Base-by-base conservation (phyloP, 805 yeast genomes). In the Pichia deserticola region DNA sequence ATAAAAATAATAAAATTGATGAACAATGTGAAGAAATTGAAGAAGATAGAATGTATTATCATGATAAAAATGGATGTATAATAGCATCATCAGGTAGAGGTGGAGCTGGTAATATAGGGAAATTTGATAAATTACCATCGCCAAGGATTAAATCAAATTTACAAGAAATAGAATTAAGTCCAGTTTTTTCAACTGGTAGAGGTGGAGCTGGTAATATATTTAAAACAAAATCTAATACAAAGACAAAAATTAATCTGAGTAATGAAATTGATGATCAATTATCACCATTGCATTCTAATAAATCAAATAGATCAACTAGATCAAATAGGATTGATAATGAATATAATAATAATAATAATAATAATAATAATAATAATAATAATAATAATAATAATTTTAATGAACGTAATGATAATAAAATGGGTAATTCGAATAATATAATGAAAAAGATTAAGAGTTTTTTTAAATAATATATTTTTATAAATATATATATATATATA, bases 121-220 rank as follows among this genome's bases (percentile, higher is more conserved):
- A 71, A 34, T 65, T 73, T 7, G 62, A 63, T 37, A 64, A 66
- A 35, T 59, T 66, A 1, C 82, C 80, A 3, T 70, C 75, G 10
- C 81, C 81, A 5, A 59, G 54, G 35, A 51, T 55, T 13, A 71
- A 64, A 48, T 65, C 71, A 30, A 65, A 25, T 63, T 71, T 32
- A 66, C 65, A 53, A 69, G 75, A 40, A 71, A 65, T 58, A 8
- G 66, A 67, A 56, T 62, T 65, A 47, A 66, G 66, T 45, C 69
- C 64, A 43, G 72, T 68, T 48, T 69, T 73, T 50, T 67, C 79
- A 12, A 77, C 82, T 2, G 82, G 84, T 28, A 63, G 82, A 56
- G 82, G 84, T 7, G 82, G 84, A 0, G 76, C 71, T 50, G 82
- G 82, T 5, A 78, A 78, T 56, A 73, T 75, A 65, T 42, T 46